Evolutionary conservation across 495 filamentous ascomycete genomes (phyloP), one percentile per base, ranked within the genome.

Genomic region (Bathelium albidoporum): DNA sequence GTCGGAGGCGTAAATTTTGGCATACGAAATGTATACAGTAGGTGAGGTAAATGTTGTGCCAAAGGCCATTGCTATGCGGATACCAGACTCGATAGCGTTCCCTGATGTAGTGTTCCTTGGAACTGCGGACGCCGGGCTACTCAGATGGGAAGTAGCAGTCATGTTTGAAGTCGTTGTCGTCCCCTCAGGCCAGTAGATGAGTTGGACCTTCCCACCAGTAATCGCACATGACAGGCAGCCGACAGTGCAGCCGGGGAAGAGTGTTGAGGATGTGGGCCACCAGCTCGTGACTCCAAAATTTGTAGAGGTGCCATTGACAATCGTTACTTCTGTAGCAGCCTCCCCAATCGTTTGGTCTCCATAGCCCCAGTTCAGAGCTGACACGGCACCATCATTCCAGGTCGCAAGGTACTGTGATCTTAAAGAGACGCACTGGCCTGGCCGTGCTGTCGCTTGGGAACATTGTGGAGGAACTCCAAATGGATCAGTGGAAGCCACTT

Each of bases 21-120:
- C 41, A 28, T 65, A 65, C 9, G 63, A 65, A 28, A 65, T 52
- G 59, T 65, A 65, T 4, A 65, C 41, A 10, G 59, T 65, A 10
- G 63, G 63, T 2, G 63, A 65, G 1, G 63, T 65, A 16, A 65
- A 65, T 2, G 63, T 62, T 14, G 39, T 58, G 16, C 34, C 43
- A 22, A 36, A 34, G 9, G 28, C 41, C 11, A 24, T 55, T n/a
- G 49, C 49, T 1, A 55, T 29, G 5, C 49, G 49, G 9, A 55
- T 16, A 55, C 49, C 4, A 55, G 49, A 26, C 5, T 26, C 49
- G 24, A 9, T 55, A 29, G 7, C 24, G 22, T 29, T 20, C 7
- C 9, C 24, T 55, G 24, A 55, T 26, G 49, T 55, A 2, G 29
- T 55, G 24, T 55, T 55, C 24, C 49, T 55, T 26, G 49, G 49